Evolutionary conservation across 2,329 filamentous ascomycete species (phyloP), one percentile per base, ranked within the genome.

Genomic region (Diaporthe humulicola): DNA sequence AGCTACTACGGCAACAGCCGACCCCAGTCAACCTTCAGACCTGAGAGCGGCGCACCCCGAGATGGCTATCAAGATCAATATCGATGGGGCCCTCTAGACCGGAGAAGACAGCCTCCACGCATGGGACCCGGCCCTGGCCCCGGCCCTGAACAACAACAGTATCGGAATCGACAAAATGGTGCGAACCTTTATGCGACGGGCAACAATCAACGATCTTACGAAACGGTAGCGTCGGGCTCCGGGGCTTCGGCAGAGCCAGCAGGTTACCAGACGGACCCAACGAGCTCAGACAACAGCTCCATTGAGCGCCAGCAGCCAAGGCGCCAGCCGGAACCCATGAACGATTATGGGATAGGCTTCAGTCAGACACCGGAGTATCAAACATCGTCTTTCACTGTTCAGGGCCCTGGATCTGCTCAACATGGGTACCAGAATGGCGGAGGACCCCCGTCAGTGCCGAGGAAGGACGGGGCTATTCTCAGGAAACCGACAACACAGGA

Each of bases 281-380:
- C 89, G 73, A 97, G 94, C 85, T 98, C 95, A 81, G 94, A 98
- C 81, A 98, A 98, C 85, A 97, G 95, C 85, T 98, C 95, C 2
- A 91, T 97, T 78, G 95, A 98, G 81, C 92, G 95, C 76, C 87
- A 92, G 33, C 86, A 88, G 74, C 89, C 87, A 48, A 89, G 90
- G 79, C 89, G 87, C 36, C 81, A 82, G 74, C 81, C 80, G 38
- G 89, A 92, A 66, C 88, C 88, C 10, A 80, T 84, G 8, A 92
- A 93, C 71, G 89, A 88, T 77, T 94, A 94, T 79, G 93, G 93
- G 69, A 92, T 92, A 77, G 87, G 85, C 57, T 89, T 90, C 79
- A 85, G 82, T 61, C 87, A 88, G 74, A 78, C 83, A 40, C 79
- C 85, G 17, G 76, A 83, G 19, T 86, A 87, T 76, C 86, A 87